phyloP scores from a whole-genome alignment of 805 yeast species.

The Suhomyces vadensis region DNA sequence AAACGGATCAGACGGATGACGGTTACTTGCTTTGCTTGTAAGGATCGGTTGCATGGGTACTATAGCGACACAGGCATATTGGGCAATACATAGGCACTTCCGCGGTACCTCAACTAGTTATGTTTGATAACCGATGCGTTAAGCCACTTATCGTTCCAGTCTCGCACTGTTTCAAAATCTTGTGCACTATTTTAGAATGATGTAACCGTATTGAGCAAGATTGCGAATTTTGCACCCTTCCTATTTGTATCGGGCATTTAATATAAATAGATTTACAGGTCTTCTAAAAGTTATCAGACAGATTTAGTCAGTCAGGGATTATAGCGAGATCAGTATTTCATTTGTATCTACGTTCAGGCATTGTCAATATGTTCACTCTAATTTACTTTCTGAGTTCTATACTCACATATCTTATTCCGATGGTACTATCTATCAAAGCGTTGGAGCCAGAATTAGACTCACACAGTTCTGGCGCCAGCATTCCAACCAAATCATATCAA shows the following conservation, averaged over 20 bases:
- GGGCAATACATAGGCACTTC: not conserved
- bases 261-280: conserved; percentile 1
- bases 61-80: not conserved
- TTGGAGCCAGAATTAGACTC: conserved; percentile 4
- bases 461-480: not conserved
- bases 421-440: conserved; percentile 14
- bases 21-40: not conserved
- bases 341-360: no score
- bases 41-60: not conserved
- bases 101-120: not conserved
- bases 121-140: not conserved
- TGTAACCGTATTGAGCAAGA: not conserved
- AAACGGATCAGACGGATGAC: no score
- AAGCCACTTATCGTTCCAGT: not conserved
- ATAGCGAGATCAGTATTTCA: no score
- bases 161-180: not conserved
- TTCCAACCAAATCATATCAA: conserved; percentile 9
- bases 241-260: not conserved
- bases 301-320: no score
- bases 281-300: no score
- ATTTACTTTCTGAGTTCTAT: not conserved
- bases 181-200: not conserved
- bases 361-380: not conserved
- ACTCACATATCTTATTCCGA: conserved; percentile 12
- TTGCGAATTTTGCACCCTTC: conserved; percentile 1